A percentile compares a stretch with the other conserved stretches of the same genome.
These are phyloP conservation scores for Phyllostachys edulis DNA, from an alignment of 176 grass and related monocot genomes.

Conservation along the genomic window DNA sequence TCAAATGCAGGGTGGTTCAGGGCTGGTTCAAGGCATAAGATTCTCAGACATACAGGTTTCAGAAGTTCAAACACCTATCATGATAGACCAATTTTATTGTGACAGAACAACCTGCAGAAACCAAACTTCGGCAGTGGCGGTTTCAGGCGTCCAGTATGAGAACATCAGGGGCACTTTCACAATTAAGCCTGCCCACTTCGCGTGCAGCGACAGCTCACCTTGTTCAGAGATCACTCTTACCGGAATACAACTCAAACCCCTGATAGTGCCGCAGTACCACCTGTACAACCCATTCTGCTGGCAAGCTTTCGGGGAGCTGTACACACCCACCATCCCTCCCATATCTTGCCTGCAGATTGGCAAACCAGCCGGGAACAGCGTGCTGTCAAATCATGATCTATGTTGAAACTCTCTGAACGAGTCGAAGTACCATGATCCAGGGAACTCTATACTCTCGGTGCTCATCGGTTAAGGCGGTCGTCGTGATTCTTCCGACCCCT, in stretches of 20 bases:
- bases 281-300: constrained; percentile 75
- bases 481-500: constrained; percentile 48
- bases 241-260: constrained; percentile 59
- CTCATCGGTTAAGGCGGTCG: constrained; percentile 26
- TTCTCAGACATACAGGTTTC: constrained; percentile 84
- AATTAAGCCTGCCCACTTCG: constrained; percentile 69
- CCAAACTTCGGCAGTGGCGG: constrained; percentile 55
- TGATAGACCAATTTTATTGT: constrained; percentile 90
- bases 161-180: constrained; percentile 79
- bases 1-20: constrained; percentile 64
- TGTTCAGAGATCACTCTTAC: constrained; percentile 78
- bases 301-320: constrained; percentile 71
- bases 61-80: constrained; percentile 82
- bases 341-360: constrained; percentile 81
- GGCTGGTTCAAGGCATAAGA: constrained; percentile 62
- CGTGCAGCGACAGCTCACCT: constrained; percentile 69
- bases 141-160: constrained; percentile 72
- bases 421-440: neutral
- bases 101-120: constrained; percentile 60
- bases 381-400: constrained; percentile 57
- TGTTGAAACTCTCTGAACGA: constrained; percentile 48
- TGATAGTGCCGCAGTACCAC: constrained; percentile 44
- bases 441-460: neutral
- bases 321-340: constrained; percentile 60
- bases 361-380: constrained; percentile 65